Evolutionary conservation across 2,329 filamentous ascomycete species (phyloP).

Genomic region (Neurospora sp.): DNA sequence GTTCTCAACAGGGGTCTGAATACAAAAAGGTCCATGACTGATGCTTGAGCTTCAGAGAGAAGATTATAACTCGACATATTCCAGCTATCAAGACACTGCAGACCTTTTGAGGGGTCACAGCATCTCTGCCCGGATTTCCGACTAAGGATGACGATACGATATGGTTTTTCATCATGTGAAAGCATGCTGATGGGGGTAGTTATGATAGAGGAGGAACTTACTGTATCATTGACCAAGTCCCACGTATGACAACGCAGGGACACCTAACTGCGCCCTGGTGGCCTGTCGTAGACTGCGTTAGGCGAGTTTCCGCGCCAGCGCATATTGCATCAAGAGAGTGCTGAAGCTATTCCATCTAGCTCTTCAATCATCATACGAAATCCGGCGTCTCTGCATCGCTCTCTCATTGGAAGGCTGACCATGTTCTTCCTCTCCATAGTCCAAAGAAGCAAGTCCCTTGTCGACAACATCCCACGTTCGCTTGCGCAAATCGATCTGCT

Average conservation of each 20-base stretch:
- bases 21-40: neutral
- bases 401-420: conserved; percentile 15
- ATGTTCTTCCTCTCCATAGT: conserved; percentile 42
- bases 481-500: conserved; percentile 46
- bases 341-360: neutral
- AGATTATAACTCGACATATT: conserved; percentile 37
- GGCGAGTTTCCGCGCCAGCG: neutral
- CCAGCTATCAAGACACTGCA: conserved; percentile 13
- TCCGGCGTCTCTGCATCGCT: conserved; percentile 31
- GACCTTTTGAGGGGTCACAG: conserved; percentile 1
- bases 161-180: conserved; percentile 65
- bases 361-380: conserved; percentile 36
- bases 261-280: neutral
- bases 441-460: conserved; percentile 45
- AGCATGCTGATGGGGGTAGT: neutral
- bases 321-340: neutral
- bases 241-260: neutral
- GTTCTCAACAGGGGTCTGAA: neutral
- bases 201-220: conserved; percentile 5
- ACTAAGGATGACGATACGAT: conserved; percentile 95
- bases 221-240: conserved; percentile 1
- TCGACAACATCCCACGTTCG: conserved; percentile 59
- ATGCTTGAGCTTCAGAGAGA: conserved; percentile 34
- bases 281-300: neutral
- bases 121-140: conserved; percentile 42